Evolutionary conservation across 306 rosid species (phyloP), one percentile per base, ranked within the genome.

Genomic region (Quercus parvula): DNA sequence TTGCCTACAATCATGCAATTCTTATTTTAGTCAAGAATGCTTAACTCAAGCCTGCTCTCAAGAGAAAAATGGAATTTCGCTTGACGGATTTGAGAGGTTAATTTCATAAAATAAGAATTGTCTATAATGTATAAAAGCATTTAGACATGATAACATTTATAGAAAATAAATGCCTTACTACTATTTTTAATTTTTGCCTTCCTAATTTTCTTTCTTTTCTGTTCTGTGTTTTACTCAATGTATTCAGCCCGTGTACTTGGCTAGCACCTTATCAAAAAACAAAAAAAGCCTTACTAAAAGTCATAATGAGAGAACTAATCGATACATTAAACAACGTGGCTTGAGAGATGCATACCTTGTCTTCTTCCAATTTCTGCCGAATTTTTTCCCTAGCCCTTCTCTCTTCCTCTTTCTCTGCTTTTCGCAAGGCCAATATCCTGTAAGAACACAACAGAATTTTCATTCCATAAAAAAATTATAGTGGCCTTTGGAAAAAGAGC

Each of bases 401-500:
- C 90, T 95, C 99, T 81, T 95, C 99, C 73, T 93, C 99, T 85
- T 95, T 93, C 87, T 95, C 99, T 61, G 97, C 99, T 90, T 95
- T 95, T 54, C 98, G 85, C 86, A 91, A 80, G 81, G 99, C 97
- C 77, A 93, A 15, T 83, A 95, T 76, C 85, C 99, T 95, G 83
- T 52, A 62, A 62, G 71, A 79, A n/a, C 78, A 74, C 78, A 82
- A 44, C 77, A 86, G 30, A 79, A 31, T 41, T 82, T 27, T 52
- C 51, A 73, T 73, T 24, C 13, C 35, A 44, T 55, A 46, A 33
- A 46, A 69, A 28, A 62, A 73, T 17, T 68, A 10, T 41, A 72
- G 31, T 56, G 70, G 44, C 28, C 15, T 38, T 15, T 38, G 57
- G 10, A 56, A 77, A 49, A 74, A 35, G 11, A 61, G 56, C 31